Percentiles rank a stretch among this genome's conserved stretches.
These are phyloP conservation scores for Clavispora phyllophila DNA, from an alignment of 805 yeast genomes.

Conservation along the genomic window DNA sequence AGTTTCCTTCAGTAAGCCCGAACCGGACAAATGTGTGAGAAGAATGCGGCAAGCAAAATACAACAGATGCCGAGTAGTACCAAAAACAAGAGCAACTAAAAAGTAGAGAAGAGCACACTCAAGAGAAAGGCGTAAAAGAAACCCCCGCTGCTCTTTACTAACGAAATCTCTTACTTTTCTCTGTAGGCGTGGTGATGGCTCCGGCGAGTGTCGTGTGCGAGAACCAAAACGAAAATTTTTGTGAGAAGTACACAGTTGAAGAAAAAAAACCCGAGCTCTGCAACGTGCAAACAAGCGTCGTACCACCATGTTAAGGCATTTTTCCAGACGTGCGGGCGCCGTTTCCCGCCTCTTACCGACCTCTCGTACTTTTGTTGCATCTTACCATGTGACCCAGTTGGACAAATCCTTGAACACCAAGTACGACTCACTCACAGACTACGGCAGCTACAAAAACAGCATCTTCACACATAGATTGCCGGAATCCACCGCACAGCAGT, in stretches of 20 bases:
- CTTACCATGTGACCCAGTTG: slow-evolving; percentile 19
- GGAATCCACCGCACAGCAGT: slow-evolving; percentile 44
- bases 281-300: neutral
- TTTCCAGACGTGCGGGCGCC: neutral
- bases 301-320: slow-evolving; percentile 1
- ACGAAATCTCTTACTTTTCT: too few species aligned
- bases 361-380: slow-evolving; percentile 2
- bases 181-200: neutral
- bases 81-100: too few species aligned
- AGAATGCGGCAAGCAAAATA: too few species aligned
- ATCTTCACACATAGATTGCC: slow-evolving; percentile 42
- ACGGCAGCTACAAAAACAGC: slow-evolving; percentile 36
- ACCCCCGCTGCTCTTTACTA: neutral
- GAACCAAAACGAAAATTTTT: slow-evolving; percentile 1
- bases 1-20: too few species aligned
- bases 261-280: neutral
- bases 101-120: too few species aligned
- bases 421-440: slow-evolving; percentile 30
- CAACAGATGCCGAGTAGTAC: too few species aligned
- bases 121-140: too few species aligned
- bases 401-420: slow-evolving; percentile 26
- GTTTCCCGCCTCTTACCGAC: neutral
- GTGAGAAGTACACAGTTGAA: neutral
- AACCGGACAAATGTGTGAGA: too few species aligned
- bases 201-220: neutral